Evolutionary conservation across 176 grass and related monocot species (phyloP).

Genomic region (Zea mays): DNA sequence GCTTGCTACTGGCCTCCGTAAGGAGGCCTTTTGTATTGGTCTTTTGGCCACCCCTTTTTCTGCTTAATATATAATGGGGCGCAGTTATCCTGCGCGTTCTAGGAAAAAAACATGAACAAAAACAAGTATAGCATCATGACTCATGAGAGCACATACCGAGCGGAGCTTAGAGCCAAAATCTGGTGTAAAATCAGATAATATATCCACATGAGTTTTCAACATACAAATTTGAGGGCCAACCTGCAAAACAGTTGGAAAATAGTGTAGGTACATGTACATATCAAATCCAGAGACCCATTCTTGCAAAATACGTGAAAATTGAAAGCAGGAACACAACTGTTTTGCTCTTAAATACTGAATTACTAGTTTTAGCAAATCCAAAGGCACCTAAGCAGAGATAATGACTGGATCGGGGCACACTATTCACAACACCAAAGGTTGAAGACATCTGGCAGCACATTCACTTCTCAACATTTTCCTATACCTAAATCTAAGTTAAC

Average conservation of each 20-base stretch:
- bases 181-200: constrained; percentile 83
- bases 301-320: neutral
- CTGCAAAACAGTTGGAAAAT: constrained; percentile 36
- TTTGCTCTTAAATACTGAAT: neutral
- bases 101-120: neutral
- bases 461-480: neutral
- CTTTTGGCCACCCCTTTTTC: no score
- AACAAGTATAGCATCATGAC: neutral
- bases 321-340: neutral
- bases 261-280: neutral
- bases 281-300: neutral
- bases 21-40: no score
- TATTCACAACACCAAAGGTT: neutral
- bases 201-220: constrained; percentile 91
- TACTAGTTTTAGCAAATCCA: neutral
- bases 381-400: neutral
- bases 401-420: neutral
- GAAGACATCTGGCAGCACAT: neutral
- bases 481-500: constrained; percentile 1
- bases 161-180: constrained; percentile 73
- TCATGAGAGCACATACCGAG: constrained; percentile 43
- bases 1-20: no score
- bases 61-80: no score
- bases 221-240: constrained; percentile 85
- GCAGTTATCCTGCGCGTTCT: no score